A percentile compares a stretch with the other conserved stretches of the same genome.
Conservation (phyloP, 371 early-diverging fungal species). For the Mucor racemosus region DNA sequence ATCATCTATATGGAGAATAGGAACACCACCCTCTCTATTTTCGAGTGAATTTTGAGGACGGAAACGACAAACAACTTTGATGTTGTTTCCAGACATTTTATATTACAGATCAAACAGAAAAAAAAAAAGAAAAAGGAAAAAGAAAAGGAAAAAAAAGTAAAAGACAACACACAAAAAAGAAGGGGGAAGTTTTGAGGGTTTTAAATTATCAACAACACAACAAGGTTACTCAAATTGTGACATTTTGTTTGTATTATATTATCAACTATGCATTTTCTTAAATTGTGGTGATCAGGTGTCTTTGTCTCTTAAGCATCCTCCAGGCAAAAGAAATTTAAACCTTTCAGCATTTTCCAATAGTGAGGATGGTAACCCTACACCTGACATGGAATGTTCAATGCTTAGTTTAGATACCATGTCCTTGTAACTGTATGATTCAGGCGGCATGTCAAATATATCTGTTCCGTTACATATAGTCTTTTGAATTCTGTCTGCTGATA, state of each 20-base stretch:
- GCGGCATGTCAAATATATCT: slow-evolving; percentile 58
- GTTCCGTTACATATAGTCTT: slow-evolving; percentile 30
- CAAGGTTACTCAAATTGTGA: slow-evolving; percentile 19
- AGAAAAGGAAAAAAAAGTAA: background rate
- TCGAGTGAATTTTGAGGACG: slow-evolving; percentile 94
- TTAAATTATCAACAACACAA: slow-evolving; percentile 6
- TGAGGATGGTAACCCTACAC: slow-evolving; percentile 40
- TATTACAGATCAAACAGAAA: background rate
- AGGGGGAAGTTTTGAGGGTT: slow-evolving; percentile 8
- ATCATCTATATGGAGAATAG: slow-evolving; percentile 82
- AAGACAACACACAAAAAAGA: slow-evolving; percentile 2
- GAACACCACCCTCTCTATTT: slow-evolving; percentile 86
- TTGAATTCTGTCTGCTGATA: slow-evolving; percentile 24
- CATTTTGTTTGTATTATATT: slow-evolving; percentile 14
- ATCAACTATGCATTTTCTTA: slow-evolving; percentile 6
- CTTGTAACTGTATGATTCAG: slow-evolving; percentile 54
- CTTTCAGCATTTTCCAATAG: slow-evolving; percentile 33
- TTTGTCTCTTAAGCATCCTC: slow-evolving; percentile 47
- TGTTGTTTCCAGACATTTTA: slow-evolving; percentile 77
- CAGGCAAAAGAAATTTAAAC: slow-evolving; percentile 55
- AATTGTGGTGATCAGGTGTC: slow-evolving; percentile 6
- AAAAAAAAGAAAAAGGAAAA: background rate
- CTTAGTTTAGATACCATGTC: slow-evolving; percentile 50
- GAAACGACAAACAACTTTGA: slow-evolving; percentile 97
- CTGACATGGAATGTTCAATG: slow-evolving; percentile 36